Percentiles rank a stretch among this genome's conserved stretches.
Evolutionary conservation across 805 yeast genomes (phyloP).

Genomic region (Saccharomycopsis javanensis): DNA sequence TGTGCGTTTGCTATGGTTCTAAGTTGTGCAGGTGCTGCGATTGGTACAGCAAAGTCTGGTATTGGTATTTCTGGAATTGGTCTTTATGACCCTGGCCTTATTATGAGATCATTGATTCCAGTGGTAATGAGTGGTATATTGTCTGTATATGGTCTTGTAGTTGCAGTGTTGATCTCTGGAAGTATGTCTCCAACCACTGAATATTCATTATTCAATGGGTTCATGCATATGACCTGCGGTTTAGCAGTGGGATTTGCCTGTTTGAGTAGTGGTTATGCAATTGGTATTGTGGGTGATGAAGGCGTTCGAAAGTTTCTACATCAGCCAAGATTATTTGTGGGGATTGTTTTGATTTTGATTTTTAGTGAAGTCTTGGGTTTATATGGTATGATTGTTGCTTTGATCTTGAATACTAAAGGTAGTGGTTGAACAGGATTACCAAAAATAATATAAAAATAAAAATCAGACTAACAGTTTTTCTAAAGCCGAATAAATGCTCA

Average conservation of each 20-base stretch:
- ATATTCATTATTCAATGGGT: constrained; percentile 89
- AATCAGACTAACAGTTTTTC: no score
- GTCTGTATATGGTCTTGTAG: constrained; percentile 95
- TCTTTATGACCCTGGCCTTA: constrained; percentile 91
- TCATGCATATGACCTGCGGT: constrained; percentile 96
- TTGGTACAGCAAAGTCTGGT: constrained; percentile 97
- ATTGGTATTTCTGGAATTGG: constrained; percentile 98
- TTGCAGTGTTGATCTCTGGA: constrained; percentile 80
- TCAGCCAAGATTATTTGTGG: constrained; percentile 82
- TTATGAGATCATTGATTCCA: constrained; percentile 92
- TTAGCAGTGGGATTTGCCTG: constrained; percentile 94
- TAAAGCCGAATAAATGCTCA: no score
- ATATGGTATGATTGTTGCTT: constrained; percentile 92
- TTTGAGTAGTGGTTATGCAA: constrained; percentile 92
- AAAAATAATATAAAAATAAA: background rate
- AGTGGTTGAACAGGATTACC: constrained; percentile 34
- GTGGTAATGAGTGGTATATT: constrained; percentile 98
- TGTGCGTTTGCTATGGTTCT: constrained; percentile 88
- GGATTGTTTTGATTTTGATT: constrained; percentile 80
- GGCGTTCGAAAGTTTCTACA: constrained; percentile 85
- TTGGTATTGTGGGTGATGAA: constrained; percentile 89
- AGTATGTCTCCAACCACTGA: constrained; percentile 68
- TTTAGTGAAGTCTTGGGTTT: constrained; percentile 86
- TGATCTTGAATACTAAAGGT: constrained; percentile 85
- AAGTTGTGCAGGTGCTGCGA: constrained; percentile 96